These are phyloP conservation scores for Ramularia endophylla DNA, from an alignment of 2,329 filamentous ascomycete genomes.

Conservation along the genomic window DNA sequence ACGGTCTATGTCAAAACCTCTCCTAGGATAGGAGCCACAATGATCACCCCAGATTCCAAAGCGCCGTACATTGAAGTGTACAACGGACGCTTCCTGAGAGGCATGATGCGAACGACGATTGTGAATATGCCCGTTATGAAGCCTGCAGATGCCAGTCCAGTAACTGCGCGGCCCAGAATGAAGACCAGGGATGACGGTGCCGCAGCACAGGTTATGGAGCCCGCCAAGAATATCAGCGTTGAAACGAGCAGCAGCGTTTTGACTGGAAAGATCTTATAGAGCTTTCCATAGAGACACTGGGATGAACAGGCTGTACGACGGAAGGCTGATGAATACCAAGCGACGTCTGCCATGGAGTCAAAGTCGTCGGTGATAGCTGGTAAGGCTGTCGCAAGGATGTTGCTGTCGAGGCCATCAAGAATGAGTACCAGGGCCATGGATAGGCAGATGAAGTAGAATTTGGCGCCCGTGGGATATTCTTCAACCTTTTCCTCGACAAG, in stretches of 20 bases:
- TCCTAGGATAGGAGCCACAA: slow-evolving; percentile 31
- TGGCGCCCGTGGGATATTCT: slow-evolving; percentile 15
- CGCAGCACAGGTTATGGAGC: slow-evolving; percentile 26
- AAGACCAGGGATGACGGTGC: slow-evolving; percentile 25
- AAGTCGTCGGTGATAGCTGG: slow-evolving; percentile 45
- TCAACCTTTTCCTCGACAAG: too few species aligned
- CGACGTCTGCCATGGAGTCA: slow-evolving; percentile 39
- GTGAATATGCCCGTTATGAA: slow-evolving; percentile 17
- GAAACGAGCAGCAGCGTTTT: slow-evolving; percentile 25
- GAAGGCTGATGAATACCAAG: slow-evolving; percentile 35
- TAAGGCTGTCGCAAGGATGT: slow-evolving; percentile 35
- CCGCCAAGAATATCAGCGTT: slow-evolving; percentile 22
- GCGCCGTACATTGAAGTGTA: slow-evolving; percentile 22
- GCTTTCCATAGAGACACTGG: slow-evolving; percentile 25
- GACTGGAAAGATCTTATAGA: slow-evolving; percentile 31
- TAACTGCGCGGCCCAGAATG: slow-evolving; percentile 29
- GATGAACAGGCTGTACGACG: slow-evolving; percentile 14
- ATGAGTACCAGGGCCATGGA: slow-evolving; percentile 10
- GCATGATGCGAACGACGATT: slow-evolving; percentile 18
- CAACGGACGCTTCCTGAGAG: slow-evolving; percentile 26
- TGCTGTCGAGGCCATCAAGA: slow-evolving; percentile 14
- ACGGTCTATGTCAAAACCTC: slow-evolving; percentile 31
- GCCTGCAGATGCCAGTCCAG: slow-evolving; percentile 25
- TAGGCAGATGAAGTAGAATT: slow-evolving; percentile 12
- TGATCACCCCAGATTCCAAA: slow-evolving; percentile 24